Base-by-base conservation (phyloP, 805 yeast species). In the Suhomyces kilbournensis region DNA sequence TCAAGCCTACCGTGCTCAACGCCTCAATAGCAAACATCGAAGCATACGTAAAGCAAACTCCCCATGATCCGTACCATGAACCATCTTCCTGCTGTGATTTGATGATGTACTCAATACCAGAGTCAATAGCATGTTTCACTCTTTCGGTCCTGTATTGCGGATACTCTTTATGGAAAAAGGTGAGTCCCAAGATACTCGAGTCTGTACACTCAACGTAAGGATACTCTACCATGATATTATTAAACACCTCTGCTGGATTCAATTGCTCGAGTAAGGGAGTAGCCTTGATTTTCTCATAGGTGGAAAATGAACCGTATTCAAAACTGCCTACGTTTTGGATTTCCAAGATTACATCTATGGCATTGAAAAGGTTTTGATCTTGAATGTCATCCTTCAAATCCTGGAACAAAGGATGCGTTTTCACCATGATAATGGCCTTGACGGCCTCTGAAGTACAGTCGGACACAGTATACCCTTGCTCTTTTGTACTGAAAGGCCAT, bases 41-140 rank as follows among this genome's bases (percentile, higher is more conserved):
- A 0, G 98, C 98, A 68, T 94, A 94, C 0, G 97, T 89, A 65
- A 79, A 91, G 66, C 99, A 94, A 4, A 94, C 85, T 35, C 99
- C 99, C 99, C 99, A 94, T 40, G 90, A 84, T 1, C 99, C 99
- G 67, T 92, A 96, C 98, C 98, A 94, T 12, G 96, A 85, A 0
- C 99, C 99, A 68, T 94, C 97, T 6, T 53, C 44, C 44, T 76
- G 74, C 68, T 94, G 99, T 2, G 81, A 81, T 2, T 74, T 68
- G 47, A 80, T 81, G 44, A 94, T 88, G 62, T 86, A 94, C 3
- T 78, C 68, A 14, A 90, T 78, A 0, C 97, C 98, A 50, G 83
- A 77, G 3, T 80, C 75, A 45, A 94, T 88, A 0, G 97, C 85
- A n/a, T 71, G 54, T 48, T 77, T 72, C 28, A 94, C 86, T 30